Conservation (phyloP, 139 green algal species). For the Chlamydomonas sp. region DNA sequence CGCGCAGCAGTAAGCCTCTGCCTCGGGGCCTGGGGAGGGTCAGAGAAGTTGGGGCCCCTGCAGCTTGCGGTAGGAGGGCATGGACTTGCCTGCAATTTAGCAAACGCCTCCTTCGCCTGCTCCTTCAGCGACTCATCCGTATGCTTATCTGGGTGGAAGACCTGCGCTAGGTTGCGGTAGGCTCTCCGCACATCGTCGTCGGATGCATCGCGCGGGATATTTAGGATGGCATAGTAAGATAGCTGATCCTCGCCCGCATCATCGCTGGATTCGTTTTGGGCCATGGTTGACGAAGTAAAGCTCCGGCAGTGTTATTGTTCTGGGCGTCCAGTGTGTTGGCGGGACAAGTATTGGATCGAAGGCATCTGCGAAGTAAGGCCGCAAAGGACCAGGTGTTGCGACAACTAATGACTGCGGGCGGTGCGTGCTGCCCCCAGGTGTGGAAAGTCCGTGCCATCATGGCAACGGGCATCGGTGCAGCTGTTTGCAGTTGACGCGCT, state of each 20-base stretch:
- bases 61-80: background rate
- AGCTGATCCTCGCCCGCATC: background rate
- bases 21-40: background rate
- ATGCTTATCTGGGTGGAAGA: conserved; percentile 78
- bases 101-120: conserved; percentile 60
- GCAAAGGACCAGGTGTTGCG: no score
- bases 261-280: background rate
- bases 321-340: no score
- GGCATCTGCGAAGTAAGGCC: no score
- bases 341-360: no score
- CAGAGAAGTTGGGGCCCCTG: background rate
- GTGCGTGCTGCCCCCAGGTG: no score
- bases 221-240: conserved; percentile 66
- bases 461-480: no score
- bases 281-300: no score
- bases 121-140: conserved; percentile 41
- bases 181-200: conserved; percentile 43
- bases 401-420: no score
- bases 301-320: no score
- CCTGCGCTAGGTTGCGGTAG: conserved; percentile 57
- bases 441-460: no score
- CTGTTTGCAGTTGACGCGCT: no score
- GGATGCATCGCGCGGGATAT: conserved; percentile 55
- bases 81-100: conserved; percentile 38
- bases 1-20: background rate